Conservation (phyloP, 2,329 filamentous ascomycete species). For the Aspergillus novofumigatus region DNA sequence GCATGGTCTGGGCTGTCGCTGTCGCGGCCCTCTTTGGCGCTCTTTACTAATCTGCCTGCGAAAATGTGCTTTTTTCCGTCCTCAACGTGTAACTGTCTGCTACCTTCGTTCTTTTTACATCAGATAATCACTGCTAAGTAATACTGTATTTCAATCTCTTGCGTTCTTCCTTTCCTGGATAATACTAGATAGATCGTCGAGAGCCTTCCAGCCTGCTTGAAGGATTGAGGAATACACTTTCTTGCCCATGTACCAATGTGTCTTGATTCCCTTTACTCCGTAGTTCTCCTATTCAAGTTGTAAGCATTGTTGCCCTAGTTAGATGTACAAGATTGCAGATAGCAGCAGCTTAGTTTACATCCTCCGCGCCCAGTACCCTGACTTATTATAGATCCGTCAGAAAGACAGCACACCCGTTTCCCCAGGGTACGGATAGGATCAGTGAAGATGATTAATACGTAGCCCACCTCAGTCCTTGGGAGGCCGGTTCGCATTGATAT, state of each 20-base stretch:
- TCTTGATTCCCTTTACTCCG: neutral
- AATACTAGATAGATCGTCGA: neutral
- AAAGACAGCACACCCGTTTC: too few relatives aligned
- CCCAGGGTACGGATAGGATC: too few relatives aligned
- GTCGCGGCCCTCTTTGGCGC: neutral
- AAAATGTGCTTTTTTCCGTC: neutral
- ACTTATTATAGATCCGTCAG: too few relatives aligned
- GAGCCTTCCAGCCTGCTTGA: neutral
- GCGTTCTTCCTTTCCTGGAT: neutral
- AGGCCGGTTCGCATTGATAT: too few relatives aligned
- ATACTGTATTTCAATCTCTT: neutral
- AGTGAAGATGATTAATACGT: too few relatives aligned
- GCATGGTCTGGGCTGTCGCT: neutral
- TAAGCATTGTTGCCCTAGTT: too few relatives aligned
- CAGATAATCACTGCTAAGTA: neutral
- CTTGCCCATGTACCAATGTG: neutral
- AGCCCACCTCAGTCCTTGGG: too few relatives aligned
- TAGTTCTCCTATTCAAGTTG: too few relatives aligned
- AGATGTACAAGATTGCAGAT: too few relatives aligned
- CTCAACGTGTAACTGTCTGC: neutral
- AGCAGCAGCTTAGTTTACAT: too few relatives aligned
- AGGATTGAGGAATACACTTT: neutral
- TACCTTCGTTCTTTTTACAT: neutral
- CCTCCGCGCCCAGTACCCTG: too few relatives aligned
- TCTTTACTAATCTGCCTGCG: neutral